Percentiles rank a stretch among this genome's conserved stretches.
These are phyloP conservation scores for Aspergillus carlsbadensis DNA, from an alignment of 495 filamentous ascomycete genomes.

Conservation along the genomic window DNA sequence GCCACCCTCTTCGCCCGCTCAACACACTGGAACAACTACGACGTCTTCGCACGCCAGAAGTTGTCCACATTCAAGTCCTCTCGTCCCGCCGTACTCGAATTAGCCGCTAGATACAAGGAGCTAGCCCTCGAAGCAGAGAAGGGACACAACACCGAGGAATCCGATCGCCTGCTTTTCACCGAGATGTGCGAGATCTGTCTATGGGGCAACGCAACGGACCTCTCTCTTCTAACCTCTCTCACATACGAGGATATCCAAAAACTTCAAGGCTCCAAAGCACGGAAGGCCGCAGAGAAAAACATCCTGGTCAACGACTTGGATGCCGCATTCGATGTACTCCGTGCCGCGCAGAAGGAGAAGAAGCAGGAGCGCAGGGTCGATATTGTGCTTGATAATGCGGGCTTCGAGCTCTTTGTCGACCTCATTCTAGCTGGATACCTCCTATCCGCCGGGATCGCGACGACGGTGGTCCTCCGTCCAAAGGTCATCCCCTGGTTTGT, in stretches of 20 bases:
- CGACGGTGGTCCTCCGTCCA: constrained; percentile 83
- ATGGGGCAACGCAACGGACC: constrained; percentile 96
- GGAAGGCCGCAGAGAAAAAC: constrained; percentile 81
- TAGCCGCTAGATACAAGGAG: constrained; percentile 73
- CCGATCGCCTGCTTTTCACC: constrained; percentile 74
- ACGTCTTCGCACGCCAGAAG: constrained; percentile 90
- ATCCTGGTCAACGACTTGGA: constrained; percentile 83
- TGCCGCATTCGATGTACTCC: constrained; percentile 68
- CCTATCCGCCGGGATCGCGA: constrained; percentile 76
- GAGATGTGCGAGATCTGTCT: constrained; percentile 98
- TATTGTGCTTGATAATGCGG: constrained; percentile 93
- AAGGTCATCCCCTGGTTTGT: constrained; percentile 98
- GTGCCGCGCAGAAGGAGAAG: constrained; percentile 53
- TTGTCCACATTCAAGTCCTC: constrained; percentile 91
- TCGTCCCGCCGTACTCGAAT: constrained; percentile 84
- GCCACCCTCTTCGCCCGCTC: constrained; percentile 74
- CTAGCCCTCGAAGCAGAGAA: constrained; percentile 56
- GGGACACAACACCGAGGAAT: constrained; percentile 56
- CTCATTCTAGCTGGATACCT: constrained; percentile 88
- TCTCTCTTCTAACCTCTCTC: constrained; percentile 84
- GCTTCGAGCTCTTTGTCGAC: constrained; percentile 95
- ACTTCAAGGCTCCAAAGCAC: constrained; percentile 82
- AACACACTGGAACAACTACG: constrained; percentile 85
- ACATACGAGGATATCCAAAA: constrained; percentile 97
- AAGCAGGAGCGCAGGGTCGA: constrained; percentile 68